These are phyloP conservation scores for Microcyclospora tardicrescens DNA, from an alignment of 2,329 filamentous ascomycete genomes.

Conservation along the genomic window DNA sequence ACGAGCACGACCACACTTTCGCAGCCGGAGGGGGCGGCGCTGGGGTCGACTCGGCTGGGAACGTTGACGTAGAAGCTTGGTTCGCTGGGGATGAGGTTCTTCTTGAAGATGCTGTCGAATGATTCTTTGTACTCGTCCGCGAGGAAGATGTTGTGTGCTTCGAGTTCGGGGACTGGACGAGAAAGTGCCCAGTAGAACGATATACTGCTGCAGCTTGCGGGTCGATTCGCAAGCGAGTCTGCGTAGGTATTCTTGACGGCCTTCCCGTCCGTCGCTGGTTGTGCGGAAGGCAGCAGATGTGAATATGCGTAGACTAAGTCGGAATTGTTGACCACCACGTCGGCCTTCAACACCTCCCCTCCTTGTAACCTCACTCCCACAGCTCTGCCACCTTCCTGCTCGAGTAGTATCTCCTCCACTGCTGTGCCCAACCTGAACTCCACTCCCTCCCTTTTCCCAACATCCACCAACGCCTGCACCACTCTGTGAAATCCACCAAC, in stretches of 20 bases:
- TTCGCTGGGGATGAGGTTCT: constrained; percentile 51
- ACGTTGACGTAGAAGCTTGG: constrained; percentile 71
- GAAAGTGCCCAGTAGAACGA: constrained; percentile 65
- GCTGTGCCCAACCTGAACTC: constrained; percentile 48
- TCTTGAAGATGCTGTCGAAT: constrained; percentile 65
- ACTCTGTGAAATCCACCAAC: constrained; percentile 55
- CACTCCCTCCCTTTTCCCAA: constrained; percentile 50
- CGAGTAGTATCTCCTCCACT: constrained; percentile 43
- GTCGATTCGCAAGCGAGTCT: constrained; percentile 34
- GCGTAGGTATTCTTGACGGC: constrained; percentile 18
- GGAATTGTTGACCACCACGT: constrained; percentile 58
- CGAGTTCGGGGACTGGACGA: constrained; percentile 47
- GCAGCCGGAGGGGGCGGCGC: constrained; percentile 51
- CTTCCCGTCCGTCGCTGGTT: constrained; percentile 9
- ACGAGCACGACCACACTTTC: constrained; percentile 59
- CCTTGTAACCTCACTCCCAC: constrained; percentile 47
- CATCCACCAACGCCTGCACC: constrained; percentile 48
- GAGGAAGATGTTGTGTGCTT: constrained; percentile 65
- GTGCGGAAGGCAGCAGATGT: constrained; percentile 44
- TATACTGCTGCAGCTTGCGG: constrained; percentile 57
- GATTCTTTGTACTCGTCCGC: constrained; percentile 58
- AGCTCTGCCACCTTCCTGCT: constrained; percentile 38
- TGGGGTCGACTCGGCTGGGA: constrained; percentile 53
- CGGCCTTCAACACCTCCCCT: constrained; percentile 47
- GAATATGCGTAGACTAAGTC: constrained; percentile 65